Conservation (phyloP, 495 filamentous ascomycete species). For the Daldinia loculata region DNA sequence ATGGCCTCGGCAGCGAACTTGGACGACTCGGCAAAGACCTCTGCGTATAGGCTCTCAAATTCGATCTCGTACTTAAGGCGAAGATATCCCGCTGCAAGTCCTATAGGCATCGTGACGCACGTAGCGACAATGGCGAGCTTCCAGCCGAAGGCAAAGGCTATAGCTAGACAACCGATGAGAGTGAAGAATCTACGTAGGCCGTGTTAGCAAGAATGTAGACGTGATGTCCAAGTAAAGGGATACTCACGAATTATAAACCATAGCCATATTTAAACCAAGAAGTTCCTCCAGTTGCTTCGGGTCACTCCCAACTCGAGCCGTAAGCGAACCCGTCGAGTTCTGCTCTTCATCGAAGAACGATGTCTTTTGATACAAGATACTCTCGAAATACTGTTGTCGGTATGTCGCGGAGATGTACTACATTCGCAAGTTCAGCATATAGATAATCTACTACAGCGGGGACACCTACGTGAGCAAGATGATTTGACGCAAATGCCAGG, state of each 20-base stretch:
- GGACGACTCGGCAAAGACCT: slow-evolving; percentile 65
- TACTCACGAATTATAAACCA: slow-evolving; percentile 56
- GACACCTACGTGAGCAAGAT: slow-evolving; percentile 48
- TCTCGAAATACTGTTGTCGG: slow-evolving; percentile 67
- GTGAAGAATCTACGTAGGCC: slow-evolving; percentile 50
- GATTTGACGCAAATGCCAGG: slow-evolving; percentile 46
- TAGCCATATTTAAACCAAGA: slow-evolving; percentile 63
- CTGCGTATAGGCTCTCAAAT: slow-evolving; percentile 64
- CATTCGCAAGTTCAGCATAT: slow-evolving; percentile 36
- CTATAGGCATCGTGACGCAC: slow-evolving; percentile 60
- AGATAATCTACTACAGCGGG: not conserved
- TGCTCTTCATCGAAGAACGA: slow-evolving; percentile 70
- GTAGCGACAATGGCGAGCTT: slow-evolving; percentile 62
- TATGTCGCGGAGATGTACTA: slow-evolving; percentile 58
- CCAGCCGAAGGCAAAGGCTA: slow-evolving; percentile 66
- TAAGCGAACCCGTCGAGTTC: slow-evolving; percentile 70
- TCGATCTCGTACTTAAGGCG: slow-evolving; percentile 64
- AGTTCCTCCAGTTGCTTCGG: slow-evolving; percentile 71
- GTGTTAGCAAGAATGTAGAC: not conserved
- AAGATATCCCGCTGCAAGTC: slow-evolving; percentile 59
- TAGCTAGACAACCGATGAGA: slow-evolving; percentile 56
- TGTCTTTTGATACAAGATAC: slow-evolving; percentile 64
- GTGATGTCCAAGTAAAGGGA: no score
- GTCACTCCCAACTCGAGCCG: slow-evolving; percentile 64
- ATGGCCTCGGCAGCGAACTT: slow-evolving; percentile 70